A percentile compares a stretch with the other conserved stretches of the same genome.
These are phyloP conservation scores for Aspergillus nidulans DNA, from an alignment of 495 filamentous ascomycete genomes.

Conservation along the genomic window DNA sequence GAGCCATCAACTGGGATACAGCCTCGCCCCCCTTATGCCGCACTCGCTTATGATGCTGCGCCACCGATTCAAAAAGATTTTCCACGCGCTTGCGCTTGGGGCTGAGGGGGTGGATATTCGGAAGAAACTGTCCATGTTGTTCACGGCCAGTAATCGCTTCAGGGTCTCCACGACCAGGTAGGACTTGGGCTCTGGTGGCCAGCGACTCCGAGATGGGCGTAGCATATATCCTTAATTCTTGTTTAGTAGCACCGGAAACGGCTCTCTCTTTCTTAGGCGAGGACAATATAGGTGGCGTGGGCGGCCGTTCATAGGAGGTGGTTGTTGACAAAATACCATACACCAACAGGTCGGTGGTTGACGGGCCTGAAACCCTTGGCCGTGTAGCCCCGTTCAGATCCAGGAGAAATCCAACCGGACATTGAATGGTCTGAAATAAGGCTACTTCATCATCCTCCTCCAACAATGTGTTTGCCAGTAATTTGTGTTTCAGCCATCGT, in stretches of 20 bases:
- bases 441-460: conserved; percentile 30
- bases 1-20: conserved; percentile 53
- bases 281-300: conserved; percentile 46
- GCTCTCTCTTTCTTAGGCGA: conserved; percentile 26
- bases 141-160: conserved; percentile 15
- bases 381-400: conserved; percentile 22
- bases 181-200: conserved; percentile 30
- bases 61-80: conserved; percentile 57
- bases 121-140: conserved; percentile 36
- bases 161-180: conserved; percentile 29
- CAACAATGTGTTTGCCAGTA: conserved; percentile 31
- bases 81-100: conserved; percentile 54
- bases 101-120: conserved; percentile 38
- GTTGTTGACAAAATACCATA: conserved; percentile 43
- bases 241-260: background rate
- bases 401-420: conserved; percentile 39
- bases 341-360: conserved; percentile 51
- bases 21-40: conserved; percentile 52
- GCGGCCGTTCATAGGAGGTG: conserved; percentile 30
- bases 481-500: conserved; percentile 40
- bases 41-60: conserved; percentile 50
- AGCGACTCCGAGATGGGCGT: conserved; percentile 33
- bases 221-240: conserved; percentile 40
- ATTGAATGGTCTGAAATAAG: conserved; percentile 35
- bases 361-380: conserved; percentile 17